Evolutionary conservation across 495 filamentous ascomycete species (phyloP).

Genomic region (Haplographium delicatum): DNA sequence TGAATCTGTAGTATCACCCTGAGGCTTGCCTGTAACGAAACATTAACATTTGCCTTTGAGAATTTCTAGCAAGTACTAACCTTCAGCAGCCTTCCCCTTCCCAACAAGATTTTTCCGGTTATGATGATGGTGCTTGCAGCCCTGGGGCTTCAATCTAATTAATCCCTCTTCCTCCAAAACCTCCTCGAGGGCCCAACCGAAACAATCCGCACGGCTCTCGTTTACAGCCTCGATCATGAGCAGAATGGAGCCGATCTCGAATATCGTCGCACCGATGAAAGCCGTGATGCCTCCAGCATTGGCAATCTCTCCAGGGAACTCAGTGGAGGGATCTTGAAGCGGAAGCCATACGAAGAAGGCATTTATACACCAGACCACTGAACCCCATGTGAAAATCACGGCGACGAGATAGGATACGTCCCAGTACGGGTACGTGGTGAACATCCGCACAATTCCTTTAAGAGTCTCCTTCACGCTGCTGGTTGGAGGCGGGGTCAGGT

Average conservation of each 20-base stretch:
- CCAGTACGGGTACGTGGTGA: constrained; percentile 55
- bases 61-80: constrained; percentile 1
- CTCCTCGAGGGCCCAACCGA: constrained; percentile 63
- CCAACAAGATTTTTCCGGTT: constrained; percentile 45
- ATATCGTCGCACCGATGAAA: constrained; percentile 65
- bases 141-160: constrained; percentile 26
- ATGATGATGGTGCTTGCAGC: constrained; percentile 52
- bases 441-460: constrained; percentile 49
- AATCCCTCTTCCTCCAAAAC: constrained; percentile 33
- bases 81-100: constrained; percentile 22
- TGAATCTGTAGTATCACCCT: no score
- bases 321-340: constrained; percentile 43
- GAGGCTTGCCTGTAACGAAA: constrained; percentile 11
- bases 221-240: constrained; percentile 67
- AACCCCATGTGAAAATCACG: constrained; percentile 55
- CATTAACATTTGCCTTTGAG: neutral
- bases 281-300: constrained; percentile 57
- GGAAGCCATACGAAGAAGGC: constrained; percentile 65
- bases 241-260: constrained; percentile 60
- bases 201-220: constrained; percentile 59
- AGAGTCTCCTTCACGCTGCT: constrained; percentile 33
- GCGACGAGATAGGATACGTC: constrained; percentile 67
- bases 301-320: constrained; percentile 48
- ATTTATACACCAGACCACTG: constrained; percentile 62
- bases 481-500: constrained; percentile 39